Conservation (phyloP, 1,284 basidiomycete genomes). For the Puccinia coronata region DNA sequence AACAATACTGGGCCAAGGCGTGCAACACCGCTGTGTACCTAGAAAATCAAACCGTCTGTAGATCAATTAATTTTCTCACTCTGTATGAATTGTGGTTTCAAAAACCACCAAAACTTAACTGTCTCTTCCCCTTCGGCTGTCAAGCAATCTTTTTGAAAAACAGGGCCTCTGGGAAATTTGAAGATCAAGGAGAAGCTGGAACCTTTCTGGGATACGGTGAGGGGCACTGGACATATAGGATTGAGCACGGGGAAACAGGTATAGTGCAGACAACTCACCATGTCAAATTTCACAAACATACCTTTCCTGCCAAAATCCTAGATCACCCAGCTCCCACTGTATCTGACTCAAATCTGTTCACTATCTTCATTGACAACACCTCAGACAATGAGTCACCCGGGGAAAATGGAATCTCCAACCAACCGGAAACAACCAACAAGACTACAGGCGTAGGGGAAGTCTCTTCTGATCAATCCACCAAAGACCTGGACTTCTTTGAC, state of each 20-base stretch:
- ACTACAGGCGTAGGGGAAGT: too few species aligned
- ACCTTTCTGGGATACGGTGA: neutral
- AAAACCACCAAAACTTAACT: neutral
- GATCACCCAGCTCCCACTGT: neutral
- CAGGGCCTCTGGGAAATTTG: neutral
- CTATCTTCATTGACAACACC: neutral
- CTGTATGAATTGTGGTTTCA: neutral
- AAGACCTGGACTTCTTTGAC: too few species aligned
- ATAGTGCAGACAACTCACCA: neutral
- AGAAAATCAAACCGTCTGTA: constrained; percentile 49
- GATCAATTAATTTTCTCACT: too few species aligned
- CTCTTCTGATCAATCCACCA: too few species aligned
- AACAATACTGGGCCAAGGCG: neutral
- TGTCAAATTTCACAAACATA: constrained; percentile 28
- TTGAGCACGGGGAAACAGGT: neutral
- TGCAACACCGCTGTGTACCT: neutral
- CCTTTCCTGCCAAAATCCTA: too few species aligned
- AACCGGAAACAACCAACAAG: too few species aligned
- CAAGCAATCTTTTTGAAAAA: neutral
- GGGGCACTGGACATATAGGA: neutral
- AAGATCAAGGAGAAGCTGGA: neutral
- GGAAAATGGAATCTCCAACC: too few species aligned
- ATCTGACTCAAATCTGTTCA: neutral
- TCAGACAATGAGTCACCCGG: too few species aligned
- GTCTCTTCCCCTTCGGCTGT: neutral